phyloP scores from a whole-genome alignment of 768 basidiomycete species.

The Tylopilus vinaceipallidus region DNA sequence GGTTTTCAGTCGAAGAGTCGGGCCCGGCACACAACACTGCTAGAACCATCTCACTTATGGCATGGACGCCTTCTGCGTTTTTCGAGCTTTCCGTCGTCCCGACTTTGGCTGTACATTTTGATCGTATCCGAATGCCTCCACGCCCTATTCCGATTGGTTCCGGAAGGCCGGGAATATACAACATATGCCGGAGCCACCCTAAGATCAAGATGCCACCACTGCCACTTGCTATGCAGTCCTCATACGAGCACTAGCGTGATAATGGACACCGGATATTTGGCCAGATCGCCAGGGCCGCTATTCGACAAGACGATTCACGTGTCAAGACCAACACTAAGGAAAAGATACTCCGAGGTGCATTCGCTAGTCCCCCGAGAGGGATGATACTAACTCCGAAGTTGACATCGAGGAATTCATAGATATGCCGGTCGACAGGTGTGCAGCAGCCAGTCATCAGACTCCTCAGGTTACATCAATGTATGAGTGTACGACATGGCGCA shows the following conservation, averaged over 20 bases:
- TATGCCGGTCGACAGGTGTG: too few species aligned
- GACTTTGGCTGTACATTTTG: not conserved
- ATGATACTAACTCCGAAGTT: too few species aligned
- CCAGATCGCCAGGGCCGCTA: not conserved
- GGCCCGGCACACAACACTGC: not conserved
- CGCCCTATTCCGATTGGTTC: not conserved
- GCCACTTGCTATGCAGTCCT: not conserved
- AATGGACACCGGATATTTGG: not conserved
- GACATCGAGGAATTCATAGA: too few species aligned
- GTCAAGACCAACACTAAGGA: not conserved
- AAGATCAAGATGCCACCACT: not conserved
- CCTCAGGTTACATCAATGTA: too few species aligned
- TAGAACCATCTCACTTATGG: not conserved
- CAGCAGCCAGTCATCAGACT: too few species aligned
- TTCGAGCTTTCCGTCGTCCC: not conserved
- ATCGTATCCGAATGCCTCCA: not conserved
- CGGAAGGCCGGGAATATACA: not conserved
- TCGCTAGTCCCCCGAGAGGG: too few species aligned
- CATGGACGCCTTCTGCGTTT: not conserved
- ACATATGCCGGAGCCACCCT: not conserved
- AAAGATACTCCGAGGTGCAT: not conserved
- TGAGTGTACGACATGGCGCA: too few species aligned
- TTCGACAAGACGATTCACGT: not conserved
- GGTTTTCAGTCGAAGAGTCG: not conserved
- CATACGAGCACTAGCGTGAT: too few species aligned